phyloP scores from a whole-genome alignment of 208 protist species.

The Lotmaria passim region DNA sequence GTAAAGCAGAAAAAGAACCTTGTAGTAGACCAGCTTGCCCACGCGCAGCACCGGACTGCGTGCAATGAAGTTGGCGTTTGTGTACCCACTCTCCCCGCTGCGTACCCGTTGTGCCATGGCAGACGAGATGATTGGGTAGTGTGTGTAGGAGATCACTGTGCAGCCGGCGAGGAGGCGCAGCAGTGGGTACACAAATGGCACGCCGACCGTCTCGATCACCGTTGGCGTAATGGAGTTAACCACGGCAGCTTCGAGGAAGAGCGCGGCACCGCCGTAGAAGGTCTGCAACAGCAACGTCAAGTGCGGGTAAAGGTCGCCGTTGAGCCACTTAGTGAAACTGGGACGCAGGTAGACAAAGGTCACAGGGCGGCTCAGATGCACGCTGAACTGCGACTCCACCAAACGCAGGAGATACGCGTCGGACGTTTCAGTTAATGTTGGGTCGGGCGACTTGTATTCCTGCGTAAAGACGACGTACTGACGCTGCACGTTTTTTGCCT shows the following conservation, averaged over 20 bases:
- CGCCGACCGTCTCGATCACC: conserved; percentile 96
- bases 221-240: conserved; percentile 54
- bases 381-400: conserved; percentile 72
- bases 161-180: conserved; percentile 83
- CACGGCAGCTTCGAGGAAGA: conserved; percentile 91
- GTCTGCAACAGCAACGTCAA: conserved; percentile 95
- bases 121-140: conserved; percentile 97
- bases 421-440: neutral
- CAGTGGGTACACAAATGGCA: conserved; percentile 95
- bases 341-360: conserved; percentile 70
- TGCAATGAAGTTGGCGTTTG: conserved; percentile 79
- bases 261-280: conserved; percentile 80
- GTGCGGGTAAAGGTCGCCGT: conserved; percentile 68
- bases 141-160: conserved; percentile 94
- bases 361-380: conserved; percentile 58
- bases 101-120: conserved; percentile 79
- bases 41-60: conserved; percentile 39
- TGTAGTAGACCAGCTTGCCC: conserved; percentile 91
- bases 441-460: conserved; percentile 22
- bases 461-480: conserved; percentile 71
- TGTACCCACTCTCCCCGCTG: conserved; percentile 55
- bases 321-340: conserved; percentile 57
- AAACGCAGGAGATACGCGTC: conserved; percentile 30
- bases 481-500: conserved; percentile 34
- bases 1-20: conserved; percentile 91